Base-by-base conservation (phyloP, 169 alveolate genomes). In the Babesia bigemina region DNA sequence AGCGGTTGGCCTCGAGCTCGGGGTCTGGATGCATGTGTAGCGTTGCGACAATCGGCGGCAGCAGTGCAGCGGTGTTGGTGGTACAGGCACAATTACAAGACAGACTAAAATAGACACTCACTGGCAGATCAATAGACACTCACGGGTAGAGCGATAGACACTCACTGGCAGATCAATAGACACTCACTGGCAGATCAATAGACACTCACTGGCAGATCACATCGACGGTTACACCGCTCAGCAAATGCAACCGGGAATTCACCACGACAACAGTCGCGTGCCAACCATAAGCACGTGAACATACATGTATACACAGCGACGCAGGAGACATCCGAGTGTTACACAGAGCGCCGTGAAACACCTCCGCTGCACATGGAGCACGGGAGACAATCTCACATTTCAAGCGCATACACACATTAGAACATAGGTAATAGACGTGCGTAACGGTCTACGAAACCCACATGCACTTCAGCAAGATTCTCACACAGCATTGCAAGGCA, bases 1-100 rank as follows among this genome's bases (percentile, higher is more conserved):
- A 63, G 39, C 96, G 86, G 69, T 84, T 93, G 28, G 84, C 56
- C 88, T 92, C 95, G 57, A 93, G 76, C 48, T 93, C 95, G 44
- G 95, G 97, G 67, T 93, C 96, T 91, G 75, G 0, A 79, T 9
- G 21, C 44, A 58, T 3, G 4, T 10, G 66, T 58, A 24, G 1
- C 1, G 33, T 22, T 22, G 39, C 6, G 8, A 56, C 63, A 6
- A 2, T 2, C 3, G 3, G 16, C 21, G 8, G 63, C 7, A 2
- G 21, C 12, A 59, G 6, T 16, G 47, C 4, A 21, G 42, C 42
- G 16, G 7, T 10, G n/a, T 16, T 1, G 14, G 24, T 42, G 9
- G 63, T 11, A 9, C 2, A 14, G 7, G 6, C 63, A 56, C 10
- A 11, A 9, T 2, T 2, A 9, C 4, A n/a, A 22, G 39, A 21